Evolutionary conservation across 345 rosid genomes (phyloP), one percentile per base, ranked within the genome.

Genomic region (Combretum micranthum): DNA sequence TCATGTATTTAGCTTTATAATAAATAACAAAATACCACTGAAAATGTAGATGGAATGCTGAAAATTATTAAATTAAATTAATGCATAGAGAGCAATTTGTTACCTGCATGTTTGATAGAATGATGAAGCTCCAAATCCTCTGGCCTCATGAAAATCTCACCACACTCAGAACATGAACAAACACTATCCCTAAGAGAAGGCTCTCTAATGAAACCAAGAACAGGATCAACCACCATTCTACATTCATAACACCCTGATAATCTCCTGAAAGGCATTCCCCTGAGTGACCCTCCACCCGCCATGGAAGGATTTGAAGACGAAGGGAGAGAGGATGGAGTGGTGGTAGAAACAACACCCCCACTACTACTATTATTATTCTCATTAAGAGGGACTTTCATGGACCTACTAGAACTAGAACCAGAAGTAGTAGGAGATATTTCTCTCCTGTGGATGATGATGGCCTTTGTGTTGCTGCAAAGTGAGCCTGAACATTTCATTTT

Each of bases 161-260:
- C 88, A 50, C 95, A 87, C 21, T 80, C 79, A 60, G 88, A 80
- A 17, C 90, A 87, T 50, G 86, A 65, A 52, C 76, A 80, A 39
- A 82, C 76, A 71, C 74, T 77, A 13, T 71, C 66, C 22, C 88
- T 73, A 45, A 78, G 64, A 17, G 88, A 80, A 64, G 81, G 83
- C 52, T 80, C 84, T 71, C 82, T 75, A 42, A 73, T 46, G 32
- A 76, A 47, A 17, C 81, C 87, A 55, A 80, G 78, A 67, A 78
- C 73, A 56, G 95, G 95, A 57, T 87, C 90, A n/a, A 83, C 80
- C 56, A 82, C 90, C 88, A 80, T 76, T 61, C 86, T 70, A 63
- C 90, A 87, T 69, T 87, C 95, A 52, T 82, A 87, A 56, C 95
- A 87, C 5, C 95, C 88, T 6, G 85, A 80, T 52, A 87, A 77